Conservation (phyloP, 2,329 filamentous ascomycete species). For the Coniochaeta sp. region DNA sequence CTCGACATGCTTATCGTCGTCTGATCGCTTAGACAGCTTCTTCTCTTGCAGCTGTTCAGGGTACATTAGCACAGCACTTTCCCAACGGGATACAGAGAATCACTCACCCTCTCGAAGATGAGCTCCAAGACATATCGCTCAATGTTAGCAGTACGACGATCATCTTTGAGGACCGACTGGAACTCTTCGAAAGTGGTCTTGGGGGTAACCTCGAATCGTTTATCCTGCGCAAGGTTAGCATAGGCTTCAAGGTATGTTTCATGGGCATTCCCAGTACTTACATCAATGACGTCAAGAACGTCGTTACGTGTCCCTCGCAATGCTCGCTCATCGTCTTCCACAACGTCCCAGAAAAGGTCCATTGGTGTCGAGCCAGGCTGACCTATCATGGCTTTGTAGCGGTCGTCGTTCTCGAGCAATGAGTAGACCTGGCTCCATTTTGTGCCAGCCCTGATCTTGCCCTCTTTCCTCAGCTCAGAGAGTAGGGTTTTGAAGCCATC, state of each 20-base stretch:
- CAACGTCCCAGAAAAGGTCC: conserved; percentile 91
- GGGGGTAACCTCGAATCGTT: conserved; percentile 81
- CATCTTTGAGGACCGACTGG: conserved; percentile 70
- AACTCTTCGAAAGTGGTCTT: conserved; percentile 89
- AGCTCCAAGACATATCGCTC: conserved; percentile 70
- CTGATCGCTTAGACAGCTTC: conserved; percentile 67
- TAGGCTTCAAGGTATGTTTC: neutral
- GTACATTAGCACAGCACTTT: conserved; percentile 5
- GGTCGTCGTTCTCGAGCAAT: conserved; percentile 69
- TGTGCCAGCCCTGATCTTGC: conserved; percentile 80
- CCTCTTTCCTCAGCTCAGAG: conserved; percentile 62
- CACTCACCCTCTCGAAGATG: conserved; percentile 72
- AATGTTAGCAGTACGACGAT: conserved; percentile 83
- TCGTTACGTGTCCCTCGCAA: conserved; percentile 75
- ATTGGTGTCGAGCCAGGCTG: conserved; percentile 79
- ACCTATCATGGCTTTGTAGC: conserved; percentile 77
- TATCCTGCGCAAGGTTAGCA: conserved; percentile 52
- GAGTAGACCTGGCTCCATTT: conserved; percentile 84
- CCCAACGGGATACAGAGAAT: neutral
- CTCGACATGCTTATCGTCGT: conserved; percentile 80
- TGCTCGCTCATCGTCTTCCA: conserved; percentile 90
- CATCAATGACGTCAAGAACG: conserved; percentile 82
- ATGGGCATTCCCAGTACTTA: conserved; percentile 35
- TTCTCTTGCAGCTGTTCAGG: conserved; percentile 68
- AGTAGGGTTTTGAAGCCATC: conserved; percentile 75